Evolutionary conservation across 257 asterid genomes (phyloP).

Genomic region (Gentiana straminea): DNA sequence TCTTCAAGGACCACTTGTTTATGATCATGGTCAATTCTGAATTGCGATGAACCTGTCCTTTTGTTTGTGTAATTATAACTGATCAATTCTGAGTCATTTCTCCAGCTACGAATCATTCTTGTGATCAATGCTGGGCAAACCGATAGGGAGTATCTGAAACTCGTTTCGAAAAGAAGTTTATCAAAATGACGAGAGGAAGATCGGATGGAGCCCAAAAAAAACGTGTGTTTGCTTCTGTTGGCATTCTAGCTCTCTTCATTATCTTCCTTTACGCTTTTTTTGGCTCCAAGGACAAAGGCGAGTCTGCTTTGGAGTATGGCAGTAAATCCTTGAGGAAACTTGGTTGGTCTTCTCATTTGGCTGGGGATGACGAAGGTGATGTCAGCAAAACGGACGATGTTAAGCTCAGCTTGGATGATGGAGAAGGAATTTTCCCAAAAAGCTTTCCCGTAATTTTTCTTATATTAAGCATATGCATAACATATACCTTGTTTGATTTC

Average conservation of each 20-base stretch:
- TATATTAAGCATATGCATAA: not conserved
- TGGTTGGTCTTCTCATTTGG: constrained; percentile 66
- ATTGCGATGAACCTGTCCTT: too few species aligned
- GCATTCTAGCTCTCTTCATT: constrained; percentile 39
- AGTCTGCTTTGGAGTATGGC: constrained; percentile 83
- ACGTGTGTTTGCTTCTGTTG: constrained; percentile 49
- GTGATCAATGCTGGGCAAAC: too few species aligned
- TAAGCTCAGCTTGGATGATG: constrained; percentile 50
- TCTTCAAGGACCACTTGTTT: too few species aligned
- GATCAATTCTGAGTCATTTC: too few species aligned
- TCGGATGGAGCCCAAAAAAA: constrained; percentile 64
- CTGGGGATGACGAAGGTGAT: constrained; percentile 81
- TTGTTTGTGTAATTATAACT: too few species aligned
- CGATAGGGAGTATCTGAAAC: too few species aligned
- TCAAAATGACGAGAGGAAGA: constrained; percentile 60
- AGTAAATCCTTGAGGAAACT: constrained; percentile 81
- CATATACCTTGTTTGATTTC: not conserved
- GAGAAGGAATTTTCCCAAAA: constrained; percentile 37
- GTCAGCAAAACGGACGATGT: constrained; percentile 17
- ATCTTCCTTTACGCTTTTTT: constrained; percentile 52
- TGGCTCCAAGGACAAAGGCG: constrained; percentile 72
- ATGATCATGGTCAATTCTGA: too few species aligned
- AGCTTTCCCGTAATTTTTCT: constrained; percentile 63
- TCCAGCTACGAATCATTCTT: too few species aligned
- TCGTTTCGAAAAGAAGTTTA: too few species aligned